phyloP scores from a whole-genome alignment of 2,329 filamentous ascomycete genomes.

The Colletotrichum cereale region DNA sequence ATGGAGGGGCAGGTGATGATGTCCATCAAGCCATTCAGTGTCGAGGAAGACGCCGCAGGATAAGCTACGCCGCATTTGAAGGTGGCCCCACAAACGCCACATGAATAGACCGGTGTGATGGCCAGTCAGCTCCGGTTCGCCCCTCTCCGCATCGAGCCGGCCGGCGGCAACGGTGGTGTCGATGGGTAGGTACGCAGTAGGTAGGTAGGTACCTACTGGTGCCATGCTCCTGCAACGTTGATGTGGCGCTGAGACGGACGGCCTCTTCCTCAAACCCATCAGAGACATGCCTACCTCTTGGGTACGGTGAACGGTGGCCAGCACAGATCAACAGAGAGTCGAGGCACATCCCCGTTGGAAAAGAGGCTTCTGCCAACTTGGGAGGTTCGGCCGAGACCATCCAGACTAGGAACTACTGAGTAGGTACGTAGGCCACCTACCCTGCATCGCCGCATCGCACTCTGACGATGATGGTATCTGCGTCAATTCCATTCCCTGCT shows the following conservation, averaged over 20 bases:
- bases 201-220: not conserved
- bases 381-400: conserved; percentile 26
- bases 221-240: not conserved
- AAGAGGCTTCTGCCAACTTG: conserved; percentile 10
- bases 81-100: conserved; percentile 9
- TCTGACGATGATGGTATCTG: not conserved
- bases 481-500: not conserved
- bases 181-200: too few relatives aligned
- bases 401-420: not conserved
- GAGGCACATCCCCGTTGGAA: conserved; percentile 12
- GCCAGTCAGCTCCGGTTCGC: not conserved
- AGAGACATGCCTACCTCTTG: not conserved
- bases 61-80: conserved; percentile 12
- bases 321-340: conserved; percentile 14
- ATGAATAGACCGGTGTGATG: conserved; percentile 1
- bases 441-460: not conserved
- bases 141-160: not conserved
- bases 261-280: not conserved
- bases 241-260: not conserved
- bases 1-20: conserved; percentile 26
- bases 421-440: too few relatives aligned
- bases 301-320: conserved; percentile 12
- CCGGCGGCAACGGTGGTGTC: conserved; percentile 6
- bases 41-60: conserved; percentile 16
- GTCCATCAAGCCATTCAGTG: conserved; percentile 10